These are phyloP conservation scores for Seiridium cupressi DNA, from an alignment of 2,329 filamentous ascomycete species.

Conservation along the genomic window DNA sequence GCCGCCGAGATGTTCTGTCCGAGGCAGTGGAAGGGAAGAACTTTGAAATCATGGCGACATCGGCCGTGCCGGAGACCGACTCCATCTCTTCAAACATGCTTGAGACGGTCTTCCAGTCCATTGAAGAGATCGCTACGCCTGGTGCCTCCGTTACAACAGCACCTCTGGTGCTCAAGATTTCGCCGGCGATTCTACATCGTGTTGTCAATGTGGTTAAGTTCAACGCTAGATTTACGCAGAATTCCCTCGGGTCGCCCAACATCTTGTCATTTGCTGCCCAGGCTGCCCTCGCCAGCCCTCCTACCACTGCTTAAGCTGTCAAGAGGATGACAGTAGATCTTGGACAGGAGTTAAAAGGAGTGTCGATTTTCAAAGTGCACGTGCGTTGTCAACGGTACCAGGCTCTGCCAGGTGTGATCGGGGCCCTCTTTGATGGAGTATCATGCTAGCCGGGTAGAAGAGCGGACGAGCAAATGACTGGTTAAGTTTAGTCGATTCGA, in stretches of 20 bases:
- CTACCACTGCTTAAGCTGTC: no score
- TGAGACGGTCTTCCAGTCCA: slow-evolving; percentile 43
- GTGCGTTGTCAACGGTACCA: no score
- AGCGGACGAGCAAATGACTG: no score
- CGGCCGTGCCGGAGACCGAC: slow-evolving; percentile 37
- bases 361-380: no score
- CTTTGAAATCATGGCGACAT: slow-evolving; percentile 37
- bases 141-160: slow-evolving; percentile 37
- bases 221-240: slow-evolving; percentile 46
- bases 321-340: no score
- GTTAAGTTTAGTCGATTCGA: no score
- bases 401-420: no score
- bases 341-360: no score
- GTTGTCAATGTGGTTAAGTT: slow-evolving; percentile 44
- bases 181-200: slow-evolving; percentile 33
- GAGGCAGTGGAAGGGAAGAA: slow-evolving; percentile 9
- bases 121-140: slow-evolving; percentile 38
- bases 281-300: no score
- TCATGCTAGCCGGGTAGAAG: no score
- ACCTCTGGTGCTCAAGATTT: slow-evolving; percentile 38
- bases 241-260: slow-evolving; percentile 36
- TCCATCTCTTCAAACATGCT: slow-evolving; percentile 37
- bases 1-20: slow-evolving; percentile 9
- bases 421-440: no score
- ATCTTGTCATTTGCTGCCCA: slow-evolving; percentile 21